phyloP scores from a whole-genome alignment of 1,284 basidiomycete genomes.

The Takashimella tepidaria region DNA sequence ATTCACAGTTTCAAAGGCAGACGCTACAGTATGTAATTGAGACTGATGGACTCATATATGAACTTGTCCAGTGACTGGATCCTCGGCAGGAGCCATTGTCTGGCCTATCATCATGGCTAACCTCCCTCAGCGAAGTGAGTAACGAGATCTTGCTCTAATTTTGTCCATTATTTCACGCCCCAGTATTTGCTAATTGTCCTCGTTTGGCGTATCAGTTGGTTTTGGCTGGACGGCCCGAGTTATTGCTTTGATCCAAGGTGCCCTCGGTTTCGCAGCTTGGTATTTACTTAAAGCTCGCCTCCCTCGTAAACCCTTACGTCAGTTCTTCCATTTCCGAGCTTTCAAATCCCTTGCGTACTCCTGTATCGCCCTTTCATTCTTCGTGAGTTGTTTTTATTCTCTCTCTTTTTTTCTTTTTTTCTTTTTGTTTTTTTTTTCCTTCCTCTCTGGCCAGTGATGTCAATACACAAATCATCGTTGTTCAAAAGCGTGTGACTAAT shows the following conservation, averaged over 20 bases:
- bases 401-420: slow-evolving; percentile 31
- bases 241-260: slow-evolving; percentile 29
- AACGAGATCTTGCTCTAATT: too few relatives aligned
- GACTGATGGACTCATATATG: not conserved
- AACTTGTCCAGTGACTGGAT: slow-evolving; percentile 19
- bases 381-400: slow-evolving; percentile 25
- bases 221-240: slow-evolving; percentile 39
- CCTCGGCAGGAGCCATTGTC: slow-evolving; percentile 31
- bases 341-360: slow-evolving; percentile 31
- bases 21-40: too few relatives aligned
- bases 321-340: slow-evolving; percentile 29
- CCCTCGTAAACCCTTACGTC: slow-evolving; percentile 30
- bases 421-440: slow-evolving; percentile 34
- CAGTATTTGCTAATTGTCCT: too few relatives aligned
- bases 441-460: too few relatives aligned
- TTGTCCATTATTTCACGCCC: too few relatives aligned
- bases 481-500: not conserved
- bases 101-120: slow-evolving; percentile 41
- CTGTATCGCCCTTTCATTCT: slow-evolving; percentile 20
- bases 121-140: slow-evolving; percentile 27
- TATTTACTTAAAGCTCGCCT: slow-evolving; percentile 33
- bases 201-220: slow-evolving; percentile 32
- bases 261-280: slow-evolving; percentile 21
- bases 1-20: too few relatives aligned
- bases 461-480: too few relatives aligned